Conservation (phyloP, 108 stramenopile species). For the Cyclotella cryptica region DNA sequence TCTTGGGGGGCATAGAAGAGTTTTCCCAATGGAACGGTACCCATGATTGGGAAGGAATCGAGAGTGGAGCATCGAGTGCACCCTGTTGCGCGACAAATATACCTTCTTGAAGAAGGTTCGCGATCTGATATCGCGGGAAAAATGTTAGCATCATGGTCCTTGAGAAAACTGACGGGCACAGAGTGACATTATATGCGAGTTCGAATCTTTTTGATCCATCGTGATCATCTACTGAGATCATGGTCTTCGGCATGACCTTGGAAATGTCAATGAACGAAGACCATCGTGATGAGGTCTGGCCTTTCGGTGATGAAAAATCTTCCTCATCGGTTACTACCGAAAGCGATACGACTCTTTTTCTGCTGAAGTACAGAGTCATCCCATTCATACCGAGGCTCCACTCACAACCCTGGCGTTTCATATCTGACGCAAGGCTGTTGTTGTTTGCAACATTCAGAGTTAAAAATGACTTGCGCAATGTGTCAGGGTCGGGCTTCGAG, state of each 20-base stretch:
- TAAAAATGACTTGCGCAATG: slow-evolving; percentile 65
- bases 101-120: slow-evolving; percentile 71
- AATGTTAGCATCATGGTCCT: slow-evolving; percentile 75
- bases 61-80: slow-evolving; percentile 31
- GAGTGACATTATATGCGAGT: slow-evolving; percentile 69
- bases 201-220: slow-evolving; percentile 69
- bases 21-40: slow-evolving; percentile 75
- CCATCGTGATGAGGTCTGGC: slow-evolving; percentile 60
- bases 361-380: slow-evolving; percentile 73
- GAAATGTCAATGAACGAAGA: slow-evolving; percentile 72
- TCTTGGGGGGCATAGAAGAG: slow-evolving; percentile 56
- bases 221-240: slow-evolving; percentile 64
- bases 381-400: slow-evolving; percentile 83
- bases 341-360: slow-evolving; percentile 63
- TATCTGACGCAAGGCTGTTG: slow-evolving; percentile 43
- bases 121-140: slow-evolving; percentile 74
- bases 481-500: slow-evolving; percentile 60
- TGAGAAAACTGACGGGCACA: slow-evolving; percentile 69
- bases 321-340: slow-evolving; percentile 58
- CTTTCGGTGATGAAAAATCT: neutral
- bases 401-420: slow-evolving; percentile 63
- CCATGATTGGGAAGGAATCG: slow-evolving; percentile 68
- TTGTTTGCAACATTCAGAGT: slow-evolving; percentile 37
- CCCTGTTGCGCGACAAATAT: slow-evolving; percentile 75
- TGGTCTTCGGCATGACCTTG: slow-evolving; percentile 79